Base-by-base conservation (phyloP, 495 filamentous ascomycete genomes). In the Penicillium ucsense region DNA sequence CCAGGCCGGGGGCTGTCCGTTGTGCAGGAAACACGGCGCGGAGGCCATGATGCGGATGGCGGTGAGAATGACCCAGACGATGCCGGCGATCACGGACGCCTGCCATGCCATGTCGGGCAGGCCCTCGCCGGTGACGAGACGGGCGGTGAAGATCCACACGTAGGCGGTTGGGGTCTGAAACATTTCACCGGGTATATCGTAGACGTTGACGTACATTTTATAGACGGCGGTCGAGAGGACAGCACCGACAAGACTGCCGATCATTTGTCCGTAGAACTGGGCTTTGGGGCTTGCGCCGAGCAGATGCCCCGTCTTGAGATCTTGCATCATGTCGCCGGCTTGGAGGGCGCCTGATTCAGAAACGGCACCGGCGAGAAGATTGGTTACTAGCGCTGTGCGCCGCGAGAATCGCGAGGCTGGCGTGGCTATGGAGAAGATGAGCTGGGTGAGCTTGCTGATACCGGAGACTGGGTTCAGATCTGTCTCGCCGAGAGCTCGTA, bases 271-370 rank as follows among this genome's bases (percentile, higher is more conserved):
- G 67, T 85, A 94, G 66, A 99, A 97, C 56, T 99, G 92, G 1
- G 94, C 94, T 46, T 85, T 91, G 9, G 94, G 92, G 8, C 88
- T 80, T 6, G 92, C 92, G 9, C 89, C 89, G 3, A 99, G 75
- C 0, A 99, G 70, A 65, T 99, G 89, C 4, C 92, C 92, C 0
- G 92, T 95, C 64, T 99, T 99, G 32, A 99, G 78, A 60, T 99
- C 92, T 56, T 99, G 92, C 86, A 99, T 89, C 60, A 99, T 82
- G 61, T 99, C 92, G 8, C 92, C 92, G 3, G 92, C 94, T 69
- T 99, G 94, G 32, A 95, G 72, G 5, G 92, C 92, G 27, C 91
- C 92, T 42, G 88, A 83, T 59, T 88, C 82, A 35, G 81, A 80
- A 31, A 97, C 86, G 0, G 91, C 94, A n/a, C 92, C 92, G 0